phyloP scores from a whole-genome alignment of 371 early-diverging fungal genomes.

The Saksenaea vasiformis region DNA sequence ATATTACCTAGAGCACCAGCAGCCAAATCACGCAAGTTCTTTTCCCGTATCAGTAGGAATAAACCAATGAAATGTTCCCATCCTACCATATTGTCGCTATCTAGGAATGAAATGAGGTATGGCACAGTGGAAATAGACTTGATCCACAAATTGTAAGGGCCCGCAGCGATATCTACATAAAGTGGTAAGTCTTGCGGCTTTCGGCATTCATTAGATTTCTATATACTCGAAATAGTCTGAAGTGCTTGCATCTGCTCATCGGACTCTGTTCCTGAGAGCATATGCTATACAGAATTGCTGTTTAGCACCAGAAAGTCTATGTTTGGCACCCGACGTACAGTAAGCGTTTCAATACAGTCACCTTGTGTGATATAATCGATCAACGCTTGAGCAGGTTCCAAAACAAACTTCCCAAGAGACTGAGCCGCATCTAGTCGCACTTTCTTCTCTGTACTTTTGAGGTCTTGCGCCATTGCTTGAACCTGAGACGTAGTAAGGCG shows the following conservation, averaged over 20 bases:
- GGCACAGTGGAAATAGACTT: conserved; percentile 60
- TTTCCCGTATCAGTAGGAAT: neutral
- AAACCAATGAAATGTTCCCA: neutral
- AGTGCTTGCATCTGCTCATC: conserved; percentile 68
- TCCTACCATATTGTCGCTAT: conserved; percentile 54
- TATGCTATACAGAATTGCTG: conserved; percentile 6
- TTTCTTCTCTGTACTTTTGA: conserved; percentile 30
- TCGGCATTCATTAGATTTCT: too few relatives aligned
- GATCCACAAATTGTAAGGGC: conserved; percentile 58
- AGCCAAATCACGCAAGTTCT: conserved; percentile 39
- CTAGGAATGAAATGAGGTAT: conserved; percentile 56
- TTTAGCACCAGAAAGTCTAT: neutral
- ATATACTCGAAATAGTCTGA: conserved; percentile 69
- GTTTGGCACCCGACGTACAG: conserved; percentile 25
- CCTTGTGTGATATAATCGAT: conserved; percentile 49
- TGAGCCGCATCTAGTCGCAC: conserved; percentile 44
- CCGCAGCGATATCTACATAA: conserved; percentile 63
- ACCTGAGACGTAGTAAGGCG: conserved; percentile 20
- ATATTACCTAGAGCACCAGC: conserved; percentile 69
- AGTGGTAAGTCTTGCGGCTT: neutral
- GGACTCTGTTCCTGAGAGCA: conserved; percentile 42
- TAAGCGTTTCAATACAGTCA: conserved; percentile 46
- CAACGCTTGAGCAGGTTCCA: conserved; percentile 52
- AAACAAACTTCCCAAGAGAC: conserved; percentile 42
- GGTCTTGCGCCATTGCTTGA: conserved; percentile 18